phyloP scores from a whole-genome alignment of 2,329 filamentous ascomycete species.

The Zasmidium angulare region DNA sequence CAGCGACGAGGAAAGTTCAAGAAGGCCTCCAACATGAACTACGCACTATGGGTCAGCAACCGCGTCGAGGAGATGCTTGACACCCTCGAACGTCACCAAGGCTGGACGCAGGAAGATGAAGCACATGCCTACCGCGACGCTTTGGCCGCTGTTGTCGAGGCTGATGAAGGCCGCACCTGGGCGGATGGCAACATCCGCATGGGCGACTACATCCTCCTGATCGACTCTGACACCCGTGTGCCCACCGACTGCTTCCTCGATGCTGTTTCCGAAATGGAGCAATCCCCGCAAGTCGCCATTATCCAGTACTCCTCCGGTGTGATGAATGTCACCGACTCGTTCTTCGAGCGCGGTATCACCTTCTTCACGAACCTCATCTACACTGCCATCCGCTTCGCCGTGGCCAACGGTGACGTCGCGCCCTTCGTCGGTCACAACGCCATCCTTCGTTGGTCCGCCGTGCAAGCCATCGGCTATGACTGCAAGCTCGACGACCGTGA shows the following conservation, averaged over 20 bases:
- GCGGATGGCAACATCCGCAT: constrained; percentile 83
- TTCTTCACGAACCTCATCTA: constrained; percentile 66
- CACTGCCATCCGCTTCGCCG: constrained; percentile 73
- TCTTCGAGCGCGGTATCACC: constrained; percentile 49
- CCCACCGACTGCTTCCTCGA: constrained; percentile 75
- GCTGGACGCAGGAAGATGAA: constrained; percentile 70
- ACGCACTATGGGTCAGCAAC: constrained; percentile 62
- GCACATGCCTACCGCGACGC: constrained; percentile 63
- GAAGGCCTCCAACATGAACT: constrained; percentile 75
- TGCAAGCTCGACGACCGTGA: constrained; percentile 68
- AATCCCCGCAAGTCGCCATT: constrained; percentile 74
- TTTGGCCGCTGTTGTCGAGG: constrained; percentile 65
- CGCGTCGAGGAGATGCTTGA: constrained; percentile 69
- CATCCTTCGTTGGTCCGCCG: constrained; percentile 71
- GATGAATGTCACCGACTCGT: constrained; percentile 75
- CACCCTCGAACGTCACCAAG: constrained; percentile 54
- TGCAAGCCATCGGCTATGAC: constrained; percentile 70
- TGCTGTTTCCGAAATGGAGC: constrained; percentile 78
- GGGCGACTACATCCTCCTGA: constrained; percentile 78
- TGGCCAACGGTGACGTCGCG: constrained; percentile 73
- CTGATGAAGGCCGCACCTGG: constrained; percentile 67
- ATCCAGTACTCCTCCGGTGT: constrained; percentile 76
- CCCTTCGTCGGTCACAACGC: constrained; percentile 83
- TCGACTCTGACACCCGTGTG: constrained; percentile 78
- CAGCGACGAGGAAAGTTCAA: constrained; percentile 66